Conservation (phyloP, 1,284 basidiomycete genomes). For the Apiotrichum mycotoxinovorans region DNA sequence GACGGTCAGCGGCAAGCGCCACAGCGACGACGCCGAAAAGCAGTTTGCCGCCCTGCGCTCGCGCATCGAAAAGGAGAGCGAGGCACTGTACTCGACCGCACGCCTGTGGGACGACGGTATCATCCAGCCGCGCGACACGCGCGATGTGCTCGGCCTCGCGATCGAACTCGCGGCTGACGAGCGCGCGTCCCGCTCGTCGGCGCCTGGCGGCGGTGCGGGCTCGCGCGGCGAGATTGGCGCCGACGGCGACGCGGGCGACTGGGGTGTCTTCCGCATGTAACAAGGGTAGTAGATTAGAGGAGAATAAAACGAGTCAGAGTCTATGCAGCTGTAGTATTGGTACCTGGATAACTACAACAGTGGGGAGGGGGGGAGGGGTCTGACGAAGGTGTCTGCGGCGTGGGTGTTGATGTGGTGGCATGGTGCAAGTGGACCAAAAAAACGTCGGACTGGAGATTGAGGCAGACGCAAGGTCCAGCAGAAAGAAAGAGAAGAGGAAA, state of each 20-base stretch:
- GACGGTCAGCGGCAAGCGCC: constrained; percentile 56
- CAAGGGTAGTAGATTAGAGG: too few species aligned
- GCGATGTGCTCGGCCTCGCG: constrained; percentile 79
- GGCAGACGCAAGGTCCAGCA: too few species aligned
- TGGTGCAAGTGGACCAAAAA: too few species aligned
- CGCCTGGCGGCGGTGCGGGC: constrained; percentile 34
- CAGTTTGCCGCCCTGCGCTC: constrained; percentile 57
- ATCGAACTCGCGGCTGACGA: constrained; percentile 65
- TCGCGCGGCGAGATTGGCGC: constrained; percentile 56
- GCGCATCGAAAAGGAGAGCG: constrained; percentile 82
- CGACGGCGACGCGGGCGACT: constrained; percentile 70
- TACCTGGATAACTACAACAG: too few species aligned
- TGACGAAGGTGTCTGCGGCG: too few species aligned
- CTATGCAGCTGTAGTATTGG: neutral
- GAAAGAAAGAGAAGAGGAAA: too few species aligned
- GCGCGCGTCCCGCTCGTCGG: constrained; percentile 39
- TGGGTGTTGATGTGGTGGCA: too few species aligned
- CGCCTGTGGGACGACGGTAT: constrained; percentile 94
- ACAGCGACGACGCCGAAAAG: constrained; percentile 27
- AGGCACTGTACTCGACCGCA: constrained; percentile 79
- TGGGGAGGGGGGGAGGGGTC: too few species aligned
- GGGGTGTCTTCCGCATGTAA: constrained; percentile 86
- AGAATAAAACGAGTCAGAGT: constrained; percentile 25
- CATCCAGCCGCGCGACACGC: constrained; percentile 84
- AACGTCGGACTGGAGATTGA: too few species aligned